Base-by-base conservation (phyloP, 257 asterid species). In the Agastache rugosa region DNA sequence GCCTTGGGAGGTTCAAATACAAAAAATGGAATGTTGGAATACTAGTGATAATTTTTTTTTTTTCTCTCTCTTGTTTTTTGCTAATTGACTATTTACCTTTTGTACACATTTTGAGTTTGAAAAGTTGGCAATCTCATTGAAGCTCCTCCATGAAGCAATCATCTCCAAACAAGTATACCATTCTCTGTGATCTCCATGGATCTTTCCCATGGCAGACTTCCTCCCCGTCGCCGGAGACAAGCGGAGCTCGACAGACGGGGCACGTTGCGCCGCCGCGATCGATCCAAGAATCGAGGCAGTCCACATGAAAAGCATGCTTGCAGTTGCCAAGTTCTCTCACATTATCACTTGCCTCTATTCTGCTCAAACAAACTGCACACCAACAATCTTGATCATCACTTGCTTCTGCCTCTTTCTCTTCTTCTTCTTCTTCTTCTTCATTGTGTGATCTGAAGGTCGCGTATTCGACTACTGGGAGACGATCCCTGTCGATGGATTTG, bases 151-250 rank as follows among this genome's bases (percentile, higher is more conserved):
- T 41, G 1, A 31, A 8, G 44, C 67, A 71, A 54, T 75, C 84
- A 63, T 80, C 63, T 8, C 81, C 84, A 59, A 80, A 80, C 71
- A 80, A 71, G 75, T 80, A 80, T 23, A 75, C 11, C 81, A 80
- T 80, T 67, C 84, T 75, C 11, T 56, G 41, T 10, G 81, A 64
- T 44, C 81, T 71, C 84, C 84, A 75, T 27, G 84, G 81, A 71
- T 80, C 84, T 48, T 58, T 53, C 9, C 66, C 83, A 23, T 12
- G 44, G 15, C 19, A 22, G 62, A 3, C 20, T 53, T 25, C 42
- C 44, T 71, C 76, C 5, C 59, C 78, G n/a, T 37, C 11, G 41
- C 58, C 47, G 23, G 67, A 6, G 12, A 56, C n/a, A 11, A 80
- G 62, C 61, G 16, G 50, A 29, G 63, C 75, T 27, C 79, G 39